These are phyloP conservation scores for Cubamyces lactineus DNA, from an alignment of 768 basidiomycete genomes.

Conservation along the genomic window DNA sequence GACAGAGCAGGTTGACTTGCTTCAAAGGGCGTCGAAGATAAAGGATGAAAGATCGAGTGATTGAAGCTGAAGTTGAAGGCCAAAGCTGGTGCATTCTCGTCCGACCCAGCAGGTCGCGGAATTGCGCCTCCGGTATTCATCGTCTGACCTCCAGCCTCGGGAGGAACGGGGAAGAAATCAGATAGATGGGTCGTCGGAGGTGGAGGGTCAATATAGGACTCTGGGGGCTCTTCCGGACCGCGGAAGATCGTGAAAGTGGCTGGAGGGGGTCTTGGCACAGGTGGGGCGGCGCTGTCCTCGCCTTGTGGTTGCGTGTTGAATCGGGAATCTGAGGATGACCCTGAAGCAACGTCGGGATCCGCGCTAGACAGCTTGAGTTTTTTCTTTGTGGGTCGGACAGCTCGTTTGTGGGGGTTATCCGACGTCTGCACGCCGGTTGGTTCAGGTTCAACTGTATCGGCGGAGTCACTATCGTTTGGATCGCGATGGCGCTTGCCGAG, in stretches of 20 bases:
- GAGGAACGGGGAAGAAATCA: slow-evolving; percentile 51
- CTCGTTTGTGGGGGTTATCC: slow-evolving; percentile 42
- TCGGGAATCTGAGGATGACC: not conserved
- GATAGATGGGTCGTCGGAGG: slow-evolving; percentile 57
- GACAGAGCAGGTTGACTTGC: slow-evolving; percentile 23
- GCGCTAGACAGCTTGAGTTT: slow-evolving; percentile 43
- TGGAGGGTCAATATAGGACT: slow-evolving; percentile 34
- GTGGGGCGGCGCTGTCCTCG: slow-evolving; percentile 9
- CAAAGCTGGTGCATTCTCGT: slow-evolving; percentile 19
- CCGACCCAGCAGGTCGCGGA: slow-evolving; percentile 8
- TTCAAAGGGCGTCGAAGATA: slow-evolving; percentile 34
- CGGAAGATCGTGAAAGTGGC: slow-evolving; percentile 54
- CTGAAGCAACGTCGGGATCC: not conserved
- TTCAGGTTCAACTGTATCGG: slow-evolving; percentile 47
- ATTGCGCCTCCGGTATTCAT: slow-evolving; percentile 7
- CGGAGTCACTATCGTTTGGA: slow-evolving; percentile 46
- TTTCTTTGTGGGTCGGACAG: slow-evolving; percentile 55
- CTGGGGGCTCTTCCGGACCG: slow-evolving; percentile 40
- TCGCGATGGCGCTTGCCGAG: slow-evolving; percentile 73
- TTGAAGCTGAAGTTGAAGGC: slow-evolving; percentile 33
- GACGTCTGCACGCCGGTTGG: slow-evolving; percentile 43
- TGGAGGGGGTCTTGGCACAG: slow-evolving; percentile 32
- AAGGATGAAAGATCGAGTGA: slow-evolving; percentile 27
- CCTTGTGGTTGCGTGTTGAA: not conserved
- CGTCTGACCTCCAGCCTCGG: slow-evolving; percentile 25